Evolutionary conservation across 2,329 filamentous ascomycete species (phyloP), one percentile per base, ranked within the genome.

Genomic region (Aureobasidium lini): DNA sequence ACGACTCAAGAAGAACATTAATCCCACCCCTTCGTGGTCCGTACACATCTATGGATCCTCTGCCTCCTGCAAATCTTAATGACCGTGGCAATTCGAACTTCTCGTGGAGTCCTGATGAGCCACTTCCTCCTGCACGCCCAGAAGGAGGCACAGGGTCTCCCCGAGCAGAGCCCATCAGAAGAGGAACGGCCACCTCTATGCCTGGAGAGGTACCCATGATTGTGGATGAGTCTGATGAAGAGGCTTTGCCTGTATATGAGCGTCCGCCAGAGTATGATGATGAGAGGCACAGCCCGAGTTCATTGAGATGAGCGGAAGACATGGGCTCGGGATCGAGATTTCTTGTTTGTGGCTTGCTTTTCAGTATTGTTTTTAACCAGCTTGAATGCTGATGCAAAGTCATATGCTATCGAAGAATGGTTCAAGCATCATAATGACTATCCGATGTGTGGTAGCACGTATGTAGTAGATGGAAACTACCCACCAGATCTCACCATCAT

Each of bases 251-350:
- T 5, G 34, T 39, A n/a, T 57, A 57, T 6, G 54, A 57, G 9
- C 42, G 43, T 9, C 54, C 54, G 3, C 54, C 54, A 6, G 54
- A 57, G n/a, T 57, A 57, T 23, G 42, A 57, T 18, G 54, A 57
- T 8, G 54, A 47, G 28, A 43, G 28, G 23, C 50, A 43, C 39
- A 54, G 50, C 11, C 15, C 32, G 11, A 13, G 18, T 2, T 40
- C 48, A 4, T 15, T 23, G 36, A 39, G 23, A 40, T 40, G 48
- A 49, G 16, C 3, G 16, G 2, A 31, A 29, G 23, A 6, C 8
- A 10, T 29, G 34, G 18, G 10, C 1, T 39, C 36, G 46, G 9
- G 2, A 5, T 18, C 7, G 29, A 7, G 4, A 1, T 15, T 2
- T 18, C 4, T 34, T 34, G 46, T 9, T 49, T 13, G 28, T 4